These are phyloP conservation scores for Yamadazyma membranifaciens DNA, from an alignment of 1,139 yeast species.

Conservation along the genomic window DNA sequence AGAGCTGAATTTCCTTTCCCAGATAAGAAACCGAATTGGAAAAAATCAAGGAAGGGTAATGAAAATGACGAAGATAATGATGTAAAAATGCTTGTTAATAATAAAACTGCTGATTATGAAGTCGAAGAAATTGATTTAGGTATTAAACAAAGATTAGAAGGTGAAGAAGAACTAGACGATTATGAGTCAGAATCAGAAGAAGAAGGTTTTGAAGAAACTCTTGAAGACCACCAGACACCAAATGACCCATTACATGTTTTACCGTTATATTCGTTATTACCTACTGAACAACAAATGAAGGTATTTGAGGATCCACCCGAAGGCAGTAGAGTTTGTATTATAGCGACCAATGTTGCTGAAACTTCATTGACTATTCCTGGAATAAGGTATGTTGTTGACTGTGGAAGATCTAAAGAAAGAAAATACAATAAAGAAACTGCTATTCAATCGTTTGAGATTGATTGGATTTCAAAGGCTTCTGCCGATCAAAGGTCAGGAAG, in stretches of 20 bases:
- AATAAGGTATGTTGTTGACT: slow-evolving; percentile 89
- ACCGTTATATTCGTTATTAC: slow-evolving; percentile 87
- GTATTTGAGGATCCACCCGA: slow-evolving; percentile 85
- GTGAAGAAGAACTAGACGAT: slow-evolving; percentile 34
- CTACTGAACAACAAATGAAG: slow-evolving; percentile 92
- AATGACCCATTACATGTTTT: slow-evolving; percentile 84
- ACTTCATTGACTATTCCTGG: slow-evolving; percentile 97
- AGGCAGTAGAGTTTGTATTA: slow-evolving; percentile 84
- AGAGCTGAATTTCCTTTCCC: slow-evolving; percentile 67
- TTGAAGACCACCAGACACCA: slow-evolving; percentile 73
- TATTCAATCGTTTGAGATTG: slow-evolving; percentile 88
- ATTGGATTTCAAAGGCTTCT: slow-evolving; percentile 94
- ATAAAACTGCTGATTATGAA: slow-evolving; percentile 68
- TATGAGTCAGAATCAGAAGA: slow-evolving; percentile 58
- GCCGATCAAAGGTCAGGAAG: slow-evolving; percentile 96
- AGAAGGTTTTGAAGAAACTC: slow-evolving; percentile 86
- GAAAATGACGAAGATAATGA: slow-evolving; percentile 27
- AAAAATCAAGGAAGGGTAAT: slow-evolving; percentile 12
- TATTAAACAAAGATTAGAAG: slow-evolving; percentile 34
- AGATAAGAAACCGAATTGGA: slow-evolving; percentile 19
- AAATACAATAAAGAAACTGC: slow-evolving; percentile 81
- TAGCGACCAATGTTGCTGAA: slow-evolving; percentile 98
- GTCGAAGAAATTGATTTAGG: slow-evolving; percentile 89
- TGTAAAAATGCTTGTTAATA: slow-evolving; percentile 36
- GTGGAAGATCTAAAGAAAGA: slow-evolving; percentile 92